A percentile compares a stretch with the other conserved stretches of the same genome.
These are phyloP conservation scores for Tricholoma bakamatsutake DNA, from an alignment of 768 basidiomycete genomes.

Conservation along the genomic window DNA sequence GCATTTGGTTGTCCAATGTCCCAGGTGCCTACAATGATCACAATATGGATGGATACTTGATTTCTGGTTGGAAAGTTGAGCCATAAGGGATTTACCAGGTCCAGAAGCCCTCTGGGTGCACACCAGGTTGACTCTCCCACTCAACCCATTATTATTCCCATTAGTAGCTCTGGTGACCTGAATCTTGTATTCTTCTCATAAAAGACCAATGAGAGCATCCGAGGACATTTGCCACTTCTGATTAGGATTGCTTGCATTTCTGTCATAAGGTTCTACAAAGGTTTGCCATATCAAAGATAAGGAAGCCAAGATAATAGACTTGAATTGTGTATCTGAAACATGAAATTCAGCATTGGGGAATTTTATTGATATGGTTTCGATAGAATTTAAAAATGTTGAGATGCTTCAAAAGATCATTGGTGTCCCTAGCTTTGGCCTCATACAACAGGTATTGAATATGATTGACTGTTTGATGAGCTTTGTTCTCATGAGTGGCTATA, in stretches of 20 bases:
- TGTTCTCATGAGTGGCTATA: background rate
- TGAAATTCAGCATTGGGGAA: background rate
- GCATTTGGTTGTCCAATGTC: background rate
- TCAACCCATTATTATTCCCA: background rate
- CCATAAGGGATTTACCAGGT: background rate
- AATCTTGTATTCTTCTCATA: background rate
- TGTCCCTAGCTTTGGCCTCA: background rate
- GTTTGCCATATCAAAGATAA: background rate
- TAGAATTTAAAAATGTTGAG: background rate
- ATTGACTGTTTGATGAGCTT: background rate
- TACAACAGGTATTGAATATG: background rate
- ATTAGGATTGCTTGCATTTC: background rate
- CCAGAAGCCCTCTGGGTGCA: background rate
- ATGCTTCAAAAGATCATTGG: background rate
- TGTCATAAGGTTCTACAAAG: background rate
- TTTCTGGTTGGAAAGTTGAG: background rate
- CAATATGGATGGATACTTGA: background rate
- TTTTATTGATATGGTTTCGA: background rate
- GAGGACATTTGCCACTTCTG: background rate
- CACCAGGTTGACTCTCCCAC: background rate
- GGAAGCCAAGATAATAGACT: no score
- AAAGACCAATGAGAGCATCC: background rate
- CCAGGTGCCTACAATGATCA: background rate
- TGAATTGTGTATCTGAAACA: background rate
- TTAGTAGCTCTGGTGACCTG: background rate